Base-by-base conservation (phyloP, 441 rosid genomes). In the Melastoma candidum region DNA sequence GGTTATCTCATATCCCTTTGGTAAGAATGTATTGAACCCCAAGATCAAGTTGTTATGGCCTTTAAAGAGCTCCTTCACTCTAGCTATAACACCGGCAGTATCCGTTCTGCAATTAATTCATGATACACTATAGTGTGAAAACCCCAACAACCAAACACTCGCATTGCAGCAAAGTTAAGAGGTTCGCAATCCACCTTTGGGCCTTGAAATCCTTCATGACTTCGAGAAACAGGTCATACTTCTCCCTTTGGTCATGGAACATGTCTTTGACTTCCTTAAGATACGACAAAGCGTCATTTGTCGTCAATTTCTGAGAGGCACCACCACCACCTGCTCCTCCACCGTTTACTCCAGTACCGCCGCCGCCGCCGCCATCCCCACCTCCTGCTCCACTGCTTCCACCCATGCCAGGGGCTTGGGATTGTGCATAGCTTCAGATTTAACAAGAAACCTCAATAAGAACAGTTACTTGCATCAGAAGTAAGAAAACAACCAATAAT, bases 171-270 rank as follows among this genome's bases (percentile, higher is more conserved):
- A 17, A 17, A 17, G 22, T 17, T 17, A 61, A 3, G 1, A 51
- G 48, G 26, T 17, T 17, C 22, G 22, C 22, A 17, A 17, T 17
- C 56, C 22, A 85, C 98, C 95, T 77, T 59, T 86, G 98, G 26
- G 96, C 97, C 81, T 89, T 93, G 59, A 93, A 93, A 71, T 93
- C 98, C 69, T 93, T 93, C 98, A 89, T 89, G 75, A 93, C 98
- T 68, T 82, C 93, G 63, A 89, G 83, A 63, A 93, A 93, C 82
- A 59, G 73, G 56, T 93, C 98, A 58, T 93, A 93, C 70, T 84
- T 93, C 60, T 81, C 96, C 61, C 71, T 77, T 70, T 93, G 95
- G 59, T 93, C 92, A 69, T 82, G 95, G 78, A 93, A 93, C 93
- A 84, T 89, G 68, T 93, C 96, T 59, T 88, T 93, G 22, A 93